Evolutionary conservation across 495 filamentous ascomycete genomes (phyloP).

Genomic region (Jackrogersella minutella): DNA sequence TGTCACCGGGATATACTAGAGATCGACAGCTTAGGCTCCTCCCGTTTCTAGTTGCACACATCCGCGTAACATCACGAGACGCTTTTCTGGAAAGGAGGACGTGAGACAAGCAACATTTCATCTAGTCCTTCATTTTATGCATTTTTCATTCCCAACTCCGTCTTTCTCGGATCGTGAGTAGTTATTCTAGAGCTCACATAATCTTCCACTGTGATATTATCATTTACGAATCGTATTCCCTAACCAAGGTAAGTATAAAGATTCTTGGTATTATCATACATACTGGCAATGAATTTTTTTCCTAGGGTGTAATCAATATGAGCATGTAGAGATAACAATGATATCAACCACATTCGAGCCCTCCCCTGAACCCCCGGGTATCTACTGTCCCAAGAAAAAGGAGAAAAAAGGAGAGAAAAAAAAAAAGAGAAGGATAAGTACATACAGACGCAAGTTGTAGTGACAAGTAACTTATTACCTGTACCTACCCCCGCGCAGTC

Average conservation of each 20-base stretch:
- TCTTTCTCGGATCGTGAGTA: too few species aligned
- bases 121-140: not conserved
- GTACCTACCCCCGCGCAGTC: not conserved
- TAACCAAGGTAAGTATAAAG: not conserved
- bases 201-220: too few species aligned
- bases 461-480: not conserved
- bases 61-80: constrained; percentile 26
- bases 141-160: too few species aligned
- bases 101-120: constrained; percentile 17
- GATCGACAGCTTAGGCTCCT: not conserved
- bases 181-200: too few species aligned
- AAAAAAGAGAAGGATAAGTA: constrained; percentile 4
- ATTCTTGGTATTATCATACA: not conserved
- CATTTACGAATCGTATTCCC: too few species aligned
- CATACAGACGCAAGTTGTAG: not conserved
- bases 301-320: not conserved
- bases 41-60: constrained; percentile 5
- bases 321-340: not conserved
- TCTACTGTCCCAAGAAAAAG: not conserved
- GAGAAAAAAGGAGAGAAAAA: not conserved
- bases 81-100: constrained; percentile 4
- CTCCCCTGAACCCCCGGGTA: not conserved
- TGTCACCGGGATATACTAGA: constrained; percentile 15
- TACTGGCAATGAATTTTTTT: not conserved
- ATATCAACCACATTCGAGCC: not conserved